Conservation (phyloP, 1,284 basidiomycete genomes). For the Nidula niveotomentosa region DNA sequence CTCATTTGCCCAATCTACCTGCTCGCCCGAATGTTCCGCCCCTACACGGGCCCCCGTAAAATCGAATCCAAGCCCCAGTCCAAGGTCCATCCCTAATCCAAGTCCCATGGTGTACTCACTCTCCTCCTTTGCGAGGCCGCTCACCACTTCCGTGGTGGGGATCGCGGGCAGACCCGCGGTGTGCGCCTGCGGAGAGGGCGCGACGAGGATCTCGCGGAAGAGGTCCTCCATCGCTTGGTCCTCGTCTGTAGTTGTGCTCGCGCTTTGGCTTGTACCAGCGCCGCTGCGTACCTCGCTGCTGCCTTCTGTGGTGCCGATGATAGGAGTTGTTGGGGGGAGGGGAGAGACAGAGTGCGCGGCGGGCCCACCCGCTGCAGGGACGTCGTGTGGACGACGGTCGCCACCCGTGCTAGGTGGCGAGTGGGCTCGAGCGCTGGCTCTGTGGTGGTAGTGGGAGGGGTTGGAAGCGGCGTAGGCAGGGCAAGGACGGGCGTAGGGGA, state of each 20-base stretch:
- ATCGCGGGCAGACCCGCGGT: constrained; percentile 18
- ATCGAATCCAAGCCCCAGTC: not conserved
- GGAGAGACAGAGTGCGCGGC: constrained; percentile 19
- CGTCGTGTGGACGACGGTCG: constrained; percentile 68
- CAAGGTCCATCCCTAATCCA: not conserved
- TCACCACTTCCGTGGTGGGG: constrained; percentile 11
- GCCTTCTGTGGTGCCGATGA: not conserved
- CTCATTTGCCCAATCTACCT: constrained; percentile 38
- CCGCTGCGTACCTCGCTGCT: constrained; percentile 4
- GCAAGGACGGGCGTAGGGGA: constrained; percentile 16
- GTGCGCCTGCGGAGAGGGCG: constrained; percentile 39
- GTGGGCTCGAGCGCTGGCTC: constrained; percentile 54
- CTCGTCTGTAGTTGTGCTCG: constrained; percentile 27
- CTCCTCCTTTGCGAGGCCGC: constrained; percentile 11
- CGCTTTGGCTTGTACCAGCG: constrained; percentile 9
- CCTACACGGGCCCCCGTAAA: not conserved
- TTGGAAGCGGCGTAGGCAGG: constrained; percentile 9
- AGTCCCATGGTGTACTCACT: constrained; percentile 5
- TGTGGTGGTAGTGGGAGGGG: not conserved
- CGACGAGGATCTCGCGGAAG: constrained; percentile 66
- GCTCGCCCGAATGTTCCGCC: constrained; percentile 11
- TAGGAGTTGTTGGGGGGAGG: constrained; percentile 20
- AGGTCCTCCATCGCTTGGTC: constrained; percentile 63
- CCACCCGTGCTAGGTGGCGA: constrained; percentile 96
- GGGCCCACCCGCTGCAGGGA: constrained; percentile 88